Evolutionary conservation across 2,329 filamentous ascomycete species (phyloP), one percentile per base, ranked within the genome.

Genomic region (Colletotrichum sansevieriae): DNA sequence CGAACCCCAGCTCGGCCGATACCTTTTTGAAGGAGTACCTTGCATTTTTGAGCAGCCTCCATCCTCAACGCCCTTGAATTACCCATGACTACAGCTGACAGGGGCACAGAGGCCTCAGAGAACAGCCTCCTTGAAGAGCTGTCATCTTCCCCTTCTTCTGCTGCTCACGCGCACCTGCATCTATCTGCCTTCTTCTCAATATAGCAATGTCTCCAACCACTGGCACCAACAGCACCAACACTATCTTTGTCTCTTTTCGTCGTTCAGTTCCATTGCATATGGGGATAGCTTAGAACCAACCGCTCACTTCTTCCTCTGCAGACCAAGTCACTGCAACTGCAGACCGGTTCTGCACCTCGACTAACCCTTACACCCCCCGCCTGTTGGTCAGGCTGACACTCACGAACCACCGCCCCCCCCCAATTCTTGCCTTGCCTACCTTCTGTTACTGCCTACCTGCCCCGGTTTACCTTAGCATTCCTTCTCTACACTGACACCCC

Each of bases 191-290:
- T 65, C 63, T 63, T 78, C 78, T 80, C 74, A 79, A 80, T 80
- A 79, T 80, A 80, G 79, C 78, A 80, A 78, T 79, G 78, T 74
- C 75, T 76, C 76, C 75, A 75, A 63, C 68, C 18, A 77, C 75
- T 75, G 75, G 73, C 70, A 68, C 52, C 55, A 57, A 55, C 55
- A 65, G 49, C 54, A 65, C n/a, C 54, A 68, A 33, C 62, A 74
- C 71, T 75, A 74, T 73, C 71, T 73, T 76, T 75, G 73, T 77
- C 71, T 73, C 72, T 74, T 72, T 75, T 76, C 76, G 76, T 76
- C 76, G 60, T 78, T 71, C 74, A 75, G 75, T 78, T 76, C 75
- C 76, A 79, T 79, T 74, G 74, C 76, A 76, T 75, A 77, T 76
- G 73, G 77, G 76, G 73, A 75, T 76, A 65, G 72, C 76, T 75